phyloP scores from a whole-genome alignment of 257 asterid species.

The Penstemon eatonii region DNA sequence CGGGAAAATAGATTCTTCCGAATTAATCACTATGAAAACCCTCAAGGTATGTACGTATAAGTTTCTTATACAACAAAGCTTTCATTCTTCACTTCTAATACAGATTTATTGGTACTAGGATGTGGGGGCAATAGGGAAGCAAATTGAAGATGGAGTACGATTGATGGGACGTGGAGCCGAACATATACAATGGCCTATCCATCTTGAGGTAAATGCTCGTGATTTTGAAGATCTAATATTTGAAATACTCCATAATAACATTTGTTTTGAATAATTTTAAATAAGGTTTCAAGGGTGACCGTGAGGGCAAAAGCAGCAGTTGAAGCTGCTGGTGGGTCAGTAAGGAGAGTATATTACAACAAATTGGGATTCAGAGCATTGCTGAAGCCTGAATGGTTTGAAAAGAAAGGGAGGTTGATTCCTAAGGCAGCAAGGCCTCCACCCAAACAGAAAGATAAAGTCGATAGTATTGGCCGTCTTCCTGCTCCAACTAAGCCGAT shows the following conservation, averaged over 20 bases:
- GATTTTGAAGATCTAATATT: too few species aligned
- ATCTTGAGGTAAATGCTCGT: slow-evolving; percentile 65
- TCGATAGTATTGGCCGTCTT: slow-evolving; percentile 84
- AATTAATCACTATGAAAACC: slow-evolving; percentile 89
- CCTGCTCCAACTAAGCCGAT: slow-evolving; percentile 96
- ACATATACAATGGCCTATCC: slow-evolving; percentile 84
- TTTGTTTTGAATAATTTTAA: too few species aligned
- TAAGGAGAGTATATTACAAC: slow-evolving; percentile 88
- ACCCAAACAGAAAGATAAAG: slow-evolving; percentile 77
- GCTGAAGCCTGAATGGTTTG: slow-evolving; percentile 94
- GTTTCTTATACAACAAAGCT: slow-evolving; percentile 3
- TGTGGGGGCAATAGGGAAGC: slow-evolving; percentile 87
- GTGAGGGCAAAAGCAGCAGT: slow-evolving; percentile 93
- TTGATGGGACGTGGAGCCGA: slow-evolving; percentile 92
- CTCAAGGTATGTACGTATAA: slow-evolving; percentile 54
- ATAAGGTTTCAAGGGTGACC: slow-evolving; percentile 87
- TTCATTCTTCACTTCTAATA: slow-evolving; percentile 9
- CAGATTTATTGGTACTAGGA: slow-evolving; percentile 45
- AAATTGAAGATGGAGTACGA: slow-evolving; percentile 85
- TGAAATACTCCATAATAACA: too few species aligned
- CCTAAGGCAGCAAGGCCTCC: slow-evolving; percentile 95
- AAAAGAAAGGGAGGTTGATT: slow-evolving; percentile 87
- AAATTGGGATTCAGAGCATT: slow-evolving; percentile 79
- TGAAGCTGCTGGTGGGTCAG: slow-evolving; percentile 89
- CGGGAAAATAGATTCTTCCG: slow-evolving; percentile 95